Conservation (phyloP, 768 basidiomycete genomes). For the Cubamyces lactineus region DNA sequence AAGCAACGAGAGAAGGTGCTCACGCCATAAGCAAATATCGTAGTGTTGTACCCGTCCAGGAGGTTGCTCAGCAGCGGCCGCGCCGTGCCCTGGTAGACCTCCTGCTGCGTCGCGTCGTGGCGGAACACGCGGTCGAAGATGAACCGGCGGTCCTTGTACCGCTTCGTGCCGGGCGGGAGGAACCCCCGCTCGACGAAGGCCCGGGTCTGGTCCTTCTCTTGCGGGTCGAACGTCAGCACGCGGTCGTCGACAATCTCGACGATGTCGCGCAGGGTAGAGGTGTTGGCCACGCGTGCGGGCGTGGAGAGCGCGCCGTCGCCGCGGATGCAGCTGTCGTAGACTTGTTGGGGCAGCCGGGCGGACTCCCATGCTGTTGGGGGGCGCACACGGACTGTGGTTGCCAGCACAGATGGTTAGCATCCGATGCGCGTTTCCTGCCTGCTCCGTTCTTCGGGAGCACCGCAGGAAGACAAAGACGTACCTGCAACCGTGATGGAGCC, state of each 20-base stretch:
- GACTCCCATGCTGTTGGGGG: constrained; percentile 87
- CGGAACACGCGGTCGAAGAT: constrained; percentile 96
- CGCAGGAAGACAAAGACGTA: constrained; percentile 35
- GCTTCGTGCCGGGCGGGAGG: constrained; percentile 82
- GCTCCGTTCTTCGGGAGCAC: background rate
- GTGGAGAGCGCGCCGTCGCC: constrained; percentile 87
- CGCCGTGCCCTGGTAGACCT: constrained; percentile 86
- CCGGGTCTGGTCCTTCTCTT: constrained; percentile 80
- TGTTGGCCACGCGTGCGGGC: constrained; percentile 48
- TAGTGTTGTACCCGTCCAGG: constrained; percentile 94
- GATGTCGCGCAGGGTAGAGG: constrained; percentile 70
- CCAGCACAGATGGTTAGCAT: constrained; percentile 1
- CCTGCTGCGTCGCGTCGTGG: constrained; percentile 77
- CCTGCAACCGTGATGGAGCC: constrained; percentile 90
- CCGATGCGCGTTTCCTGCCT: background rate
- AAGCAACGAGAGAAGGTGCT: constrained; percentile 33
- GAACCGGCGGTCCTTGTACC: constrained; percentile 96
- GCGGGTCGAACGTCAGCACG: constrained; percentile 94
- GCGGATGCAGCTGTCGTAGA: constrained; percentile 70
- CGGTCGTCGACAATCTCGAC: constrained; percentile 93
- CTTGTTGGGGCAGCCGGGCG: constrained; percentile 67
- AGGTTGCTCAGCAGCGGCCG: constrained; percentile 84
- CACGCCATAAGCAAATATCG: constrained; percentile 98
- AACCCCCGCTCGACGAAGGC: constrained; percentile 87
- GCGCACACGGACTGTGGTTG: constrained; percentile 79